phyloP scores from a whole-genome alignment of 371 early-diverging fungal species.

The Mortierella sp. region DNA sequence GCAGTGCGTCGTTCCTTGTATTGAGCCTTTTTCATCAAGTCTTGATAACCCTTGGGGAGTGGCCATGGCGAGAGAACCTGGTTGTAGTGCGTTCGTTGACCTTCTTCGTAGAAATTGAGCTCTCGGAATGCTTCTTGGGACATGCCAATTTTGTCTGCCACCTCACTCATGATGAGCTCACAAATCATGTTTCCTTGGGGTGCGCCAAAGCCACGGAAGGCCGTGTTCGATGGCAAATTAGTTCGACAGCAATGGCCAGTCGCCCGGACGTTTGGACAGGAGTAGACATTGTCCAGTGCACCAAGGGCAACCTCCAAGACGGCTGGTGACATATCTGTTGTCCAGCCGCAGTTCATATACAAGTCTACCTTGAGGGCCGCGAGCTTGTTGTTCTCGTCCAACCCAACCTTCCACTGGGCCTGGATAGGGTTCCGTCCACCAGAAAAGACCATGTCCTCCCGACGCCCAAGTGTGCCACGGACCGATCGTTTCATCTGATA shows the following conservation, averaged over 20 bases:
- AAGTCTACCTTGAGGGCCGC: constrained; percentile 59
- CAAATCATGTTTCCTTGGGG: constrained; percentile 78
- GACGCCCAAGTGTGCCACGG: constrained; percentile 71
- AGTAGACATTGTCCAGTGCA: constrained; percentile 71
- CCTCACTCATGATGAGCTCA: constrained; percentile 69
- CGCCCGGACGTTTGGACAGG: constrained; percentile 62
- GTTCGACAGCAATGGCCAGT: constrained; percentile 70
- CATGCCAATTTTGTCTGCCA: constrained; percentile 63
- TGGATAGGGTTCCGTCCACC: constrained; percentile 78
- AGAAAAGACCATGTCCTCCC: constrained; percentile 74
- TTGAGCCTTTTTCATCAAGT: constrained; percentile 51
- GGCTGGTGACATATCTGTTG: constrained; percentile 65
- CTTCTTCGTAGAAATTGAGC: constrained; percentile 67
- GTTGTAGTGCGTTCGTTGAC: constrained; percentile 67
- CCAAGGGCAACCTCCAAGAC: constrained; percentile 72
- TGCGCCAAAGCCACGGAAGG: constrained; percentile 76
- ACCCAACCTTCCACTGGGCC: constrained; percentile 69
- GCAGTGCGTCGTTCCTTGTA: constrained; percentile 52
- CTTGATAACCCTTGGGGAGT: constrained; percentile 64
- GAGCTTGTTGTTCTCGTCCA: constrained; percentile 62
- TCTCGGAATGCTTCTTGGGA: constrained; percentile 61
- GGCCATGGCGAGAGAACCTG: constrained; percentile 67
- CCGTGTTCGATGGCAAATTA: constrained; percentile 75
- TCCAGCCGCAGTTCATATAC: constrained; percentile 72
- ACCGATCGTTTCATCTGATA: constrained; percentile 62